phyloP scores from a whole-genome alignment of 1,284 basidiomycete genomes.

The Cryptococcus sp. region DNA sequence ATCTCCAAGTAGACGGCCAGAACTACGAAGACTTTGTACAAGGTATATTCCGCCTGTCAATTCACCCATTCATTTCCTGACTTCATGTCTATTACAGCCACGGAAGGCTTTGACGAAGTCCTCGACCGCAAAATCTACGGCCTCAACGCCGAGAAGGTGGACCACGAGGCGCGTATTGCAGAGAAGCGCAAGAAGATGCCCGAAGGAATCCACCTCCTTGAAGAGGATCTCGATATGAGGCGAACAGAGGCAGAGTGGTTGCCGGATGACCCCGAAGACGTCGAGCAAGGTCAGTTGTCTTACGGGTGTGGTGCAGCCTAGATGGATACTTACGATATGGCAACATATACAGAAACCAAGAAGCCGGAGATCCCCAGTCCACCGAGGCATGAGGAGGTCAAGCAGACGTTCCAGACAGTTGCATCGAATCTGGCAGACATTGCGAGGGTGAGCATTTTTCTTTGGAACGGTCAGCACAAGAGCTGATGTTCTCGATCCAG shows the following conservation, averaged over 20 bases:
- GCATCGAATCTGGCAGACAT: conserved; percentile 35
- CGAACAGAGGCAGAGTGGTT: conserved; percentile 52
- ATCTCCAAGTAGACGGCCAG: conserved; percentile 73
- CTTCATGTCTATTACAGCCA: conserved; percentile 51
- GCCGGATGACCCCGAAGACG: conserved; percentile 21
- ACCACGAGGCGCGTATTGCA: conserved; percentile 65
- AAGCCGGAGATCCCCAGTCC: conserved; percentile 30
- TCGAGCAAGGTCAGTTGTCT: background rate
- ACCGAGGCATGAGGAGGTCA: conserved; percentile 36
- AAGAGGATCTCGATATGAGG: conserved; percentile 55
- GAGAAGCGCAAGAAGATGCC: conserved; percentile 61
- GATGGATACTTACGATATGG: background rate
- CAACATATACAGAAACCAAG: background rate
- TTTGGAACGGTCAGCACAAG: background rate
- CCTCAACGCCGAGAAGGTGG: conserved; percentile 62
- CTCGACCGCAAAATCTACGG: conserved; percentile 70
- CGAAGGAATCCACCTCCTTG: conserved; percentile 54
- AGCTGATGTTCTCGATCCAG: conserved; percentile 16
- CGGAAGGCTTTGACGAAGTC: conserved; percentile 74
- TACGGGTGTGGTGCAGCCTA: background rate
- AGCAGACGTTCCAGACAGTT: conserved; percentile 31
- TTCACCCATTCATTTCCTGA: background rate
- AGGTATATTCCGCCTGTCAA: conserved; percentile 27
- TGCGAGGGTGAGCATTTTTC: conserved; percentile 20
- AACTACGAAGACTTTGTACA: conserved; percentile 65